These are phyloP conservation scores for Globisporangium radiosum DNA, from an alignment of 352 stramenopile species.

Conservation along the genomic window DNA sequence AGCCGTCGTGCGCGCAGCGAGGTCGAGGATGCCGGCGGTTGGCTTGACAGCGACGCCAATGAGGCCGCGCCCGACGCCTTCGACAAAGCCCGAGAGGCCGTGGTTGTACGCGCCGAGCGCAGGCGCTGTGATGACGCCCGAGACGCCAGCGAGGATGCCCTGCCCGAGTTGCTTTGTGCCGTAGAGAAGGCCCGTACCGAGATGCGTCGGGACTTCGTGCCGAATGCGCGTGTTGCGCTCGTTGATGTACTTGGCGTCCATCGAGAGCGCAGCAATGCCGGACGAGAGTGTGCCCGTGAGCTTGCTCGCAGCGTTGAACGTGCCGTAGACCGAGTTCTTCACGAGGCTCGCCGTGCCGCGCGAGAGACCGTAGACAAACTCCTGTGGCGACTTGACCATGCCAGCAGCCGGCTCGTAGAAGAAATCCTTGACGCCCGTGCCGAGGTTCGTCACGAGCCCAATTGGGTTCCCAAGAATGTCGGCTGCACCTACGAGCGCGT, in stretches of 20 bases:
- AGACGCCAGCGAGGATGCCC: constrained; percentile 86
- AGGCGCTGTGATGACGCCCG: constrained; percentile 88
- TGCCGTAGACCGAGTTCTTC: constrained; percentile 88
- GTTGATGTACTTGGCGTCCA: constrained; percentile 87
- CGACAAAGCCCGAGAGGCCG: constrained; percentile 85
- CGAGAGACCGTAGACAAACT: constrained; percentile 86
- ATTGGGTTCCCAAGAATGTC: constrained; percentile 90
- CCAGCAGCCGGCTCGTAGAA: constrained; percentile 89
- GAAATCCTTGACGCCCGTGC: constrained; percentile 85
- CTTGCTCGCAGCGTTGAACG: constrained; percentile 91
- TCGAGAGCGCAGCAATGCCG: constrained; percentile 83
- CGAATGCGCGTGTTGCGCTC: constrained; percentile 69
- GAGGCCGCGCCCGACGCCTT: constrained; percentile 83
- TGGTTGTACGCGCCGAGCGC: constrained; percentile 86
- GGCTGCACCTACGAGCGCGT: constrained; percentile 57
- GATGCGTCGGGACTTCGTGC: constrained; percentile 79
- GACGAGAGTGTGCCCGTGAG: constrained; percentile 90
- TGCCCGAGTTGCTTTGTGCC: constrained; percentile 89
- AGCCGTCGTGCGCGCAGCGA: constrained; percentile 68
- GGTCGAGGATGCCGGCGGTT: constrained; percentile 77
- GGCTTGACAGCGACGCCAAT: constrained; percentile 88
- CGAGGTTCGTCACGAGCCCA: constrained; percentile 83
- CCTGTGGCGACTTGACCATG: constrained; percentile 78
- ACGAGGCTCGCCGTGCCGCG: constrained; percentile 86
- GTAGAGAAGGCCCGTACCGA: constrained; percentile 78